Percentiles rank a stretch among this genome's conserved stretches.
Conservation (phyloP, 2,329 filamentous ascomycete species). For the Diaporthe ilicicola region DNA sequence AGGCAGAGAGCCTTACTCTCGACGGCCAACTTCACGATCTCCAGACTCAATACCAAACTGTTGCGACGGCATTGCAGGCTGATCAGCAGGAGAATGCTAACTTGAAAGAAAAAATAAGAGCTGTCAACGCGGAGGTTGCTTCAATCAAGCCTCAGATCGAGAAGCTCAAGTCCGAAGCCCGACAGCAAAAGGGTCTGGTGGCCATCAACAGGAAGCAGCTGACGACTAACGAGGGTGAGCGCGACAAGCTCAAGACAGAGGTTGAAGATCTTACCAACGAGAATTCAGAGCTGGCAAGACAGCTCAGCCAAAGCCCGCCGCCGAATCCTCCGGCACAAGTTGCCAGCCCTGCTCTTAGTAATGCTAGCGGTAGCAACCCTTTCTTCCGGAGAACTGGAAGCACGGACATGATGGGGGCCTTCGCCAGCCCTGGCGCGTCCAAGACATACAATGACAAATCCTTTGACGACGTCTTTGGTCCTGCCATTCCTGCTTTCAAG, state of each 20-base stretch:
- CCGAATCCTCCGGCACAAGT: conserved; percentile 56
- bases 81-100: conserved; percentile 89
- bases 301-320: conserved; percentile 60
- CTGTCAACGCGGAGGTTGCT: conserved; percentile 82
- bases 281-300: conserved; percentile 66
- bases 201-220: conserved; percentile 99
- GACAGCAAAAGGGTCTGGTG: conserved; percentile 94
- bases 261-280: conserved; percentile 73
- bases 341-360: conserved; percentile 74
- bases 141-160: conserved; percentile 91
- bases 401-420: conserved; percentile 66
- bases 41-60: conserved; percentile 81
- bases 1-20: conserved; percentile 83
- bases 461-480: conserved; percentile 89
- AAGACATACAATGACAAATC: conserved; percentile 68
- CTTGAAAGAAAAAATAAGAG: conserved; percentile 87
- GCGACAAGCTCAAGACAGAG: conserved; percentile 86
- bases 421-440: conserved; percentile 54
- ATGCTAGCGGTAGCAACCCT: conserved; percentile 85
- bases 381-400: conserved; percentile 83
- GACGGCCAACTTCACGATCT: conserved; percentile 85
- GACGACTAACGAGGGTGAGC: conserved; percentile 85
- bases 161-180: conserved; percentile 89
- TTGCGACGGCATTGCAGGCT: conserved; percentile 76
- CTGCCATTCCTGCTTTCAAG: conserved; percentile 69